A percentile compares a stretch with the other conserved stretches of the same genome.
Conservation (phyloP, 2,329 filamentous ascomycete genomes). For the Emericellopsis atlantica region DNA sequence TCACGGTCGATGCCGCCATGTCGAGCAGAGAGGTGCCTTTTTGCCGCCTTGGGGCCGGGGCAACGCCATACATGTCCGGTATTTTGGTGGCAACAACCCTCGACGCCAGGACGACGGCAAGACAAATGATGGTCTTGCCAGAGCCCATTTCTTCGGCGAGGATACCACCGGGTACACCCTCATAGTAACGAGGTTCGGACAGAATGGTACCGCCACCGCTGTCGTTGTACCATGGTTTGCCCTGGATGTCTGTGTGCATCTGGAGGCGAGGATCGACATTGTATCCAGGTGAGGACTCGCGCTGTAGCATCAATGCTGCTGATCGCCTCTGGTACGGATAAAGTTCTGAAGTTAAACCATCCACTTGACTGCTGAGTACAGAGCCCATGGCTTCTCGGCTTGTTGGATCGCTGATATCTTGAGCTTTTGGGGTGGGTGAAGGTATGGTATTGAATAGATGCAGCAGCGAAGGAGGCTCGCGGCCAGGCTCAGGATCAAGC, state of each 20-base stretch:
- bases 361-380: slow-evolving; percentile 38
- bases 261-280: slow-evolving; percentile 65
- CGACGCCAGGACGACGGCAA: slow-evolving; percentile 67
- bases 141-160: slow-evolving; percentile 70
- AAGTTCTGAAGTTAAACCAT: slow-evolving; percentile 50
- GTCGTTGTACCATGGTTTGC: slow-evolving; percentile 57
- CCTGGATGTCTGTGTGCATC: slow-evolving; percentile 44
- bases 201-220: slow-evolving; percentile 48
- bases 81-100: slow-evolving; percentile 53
- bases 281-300: slow-evolving; percentile 53
- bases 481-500: too few species aligned
- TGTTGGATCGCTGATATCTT: slow-evolving; percentile 33
- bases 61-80: slow-evolving; percentile 44
- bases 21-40: slow-evolving; percentile 53
- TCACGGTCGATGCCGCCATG: slow-evolving; percentile 63
- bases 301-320: slow-evolving; percentile 72
- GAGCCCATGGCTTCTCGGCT: slow-evolving; percentile 39
- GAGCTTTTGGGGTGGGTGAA: slow-evolving; percentile 48
- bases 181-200: slow-evolving; percentile 58
- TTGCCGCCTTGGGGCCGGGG: slow-evolving; percentile 22
- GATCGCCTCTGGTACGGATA: slow-evolving; percentile 74
- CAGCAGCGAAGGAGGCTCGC: slow-evolving; percentile 37
- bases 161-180: slow-evolving; percentile 63
- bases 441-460: slow-evolving; percentile 63
- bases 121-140: slow-evolving; percentile 81